Evolutionary conservation across 139 green algal genomes (phyloP).

Genomic region (Gonium pectorale): DNA sequence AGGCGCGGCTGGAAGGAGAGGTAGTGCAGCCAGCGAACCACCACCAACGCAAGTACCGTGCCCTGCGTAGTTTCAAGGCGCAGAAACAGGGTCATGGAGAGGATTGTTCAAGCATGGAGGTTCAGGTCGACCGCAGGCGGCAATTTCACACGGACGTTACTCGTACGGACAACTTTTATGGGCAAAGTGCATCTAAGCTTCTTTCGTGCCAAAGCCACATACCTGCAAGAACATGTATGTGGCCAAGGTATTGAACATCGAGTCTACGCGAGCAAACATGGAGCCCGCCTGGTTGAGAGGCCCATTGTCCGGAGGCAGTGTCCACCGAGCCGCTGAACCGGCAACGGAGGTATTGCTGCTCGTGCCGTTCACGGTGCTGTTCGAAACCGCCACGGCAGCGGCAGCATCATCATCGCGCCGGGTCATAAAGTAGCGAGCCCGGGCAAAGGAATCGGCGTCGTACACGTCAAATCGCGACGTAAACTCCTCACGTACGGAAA

Average conservation of each 20-base stretch:
- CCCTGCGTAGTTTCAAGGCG: too few species aligned
- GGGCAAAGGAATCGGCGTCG: constrained; percentile 16
- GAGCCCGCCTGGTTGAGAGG: constrained; percentile 4
- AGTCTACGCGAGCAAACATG: constrained; percentile 22
- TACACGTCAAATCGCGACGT: constrained; percentile 30
- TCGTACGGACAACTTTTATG: too few species aligned
- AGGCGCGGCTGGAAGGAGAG: constrained; percentile 55
- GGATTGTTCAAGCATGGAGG: too few species aligned
- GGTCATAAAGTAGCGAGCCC: constrained; percentile 28
- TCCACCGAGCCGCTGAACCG: constrained; percentile 37
- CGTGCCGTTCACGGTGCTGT: too few species aligned
- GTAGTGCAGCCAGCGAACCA: constrained; percentile 53
- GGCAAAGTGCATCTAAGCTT: too few species aligned
- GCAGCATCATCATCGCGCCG: not conserved
- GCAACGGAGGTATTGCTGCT: not conserved
- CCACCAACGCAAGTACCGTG: constrained; percentile 47
- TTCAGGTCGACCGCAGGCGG: too few species aligned
- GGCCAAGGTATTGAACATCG: constrained; percentile 33
- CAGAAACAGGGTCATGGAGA: too few species aligned
- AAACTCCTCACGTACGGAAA: constrained; percentile 15
- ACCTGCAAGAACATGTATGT: constrained; percentile 38
- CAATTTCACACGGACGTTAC: too few species aligned
- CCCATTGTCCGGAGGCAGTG: constrained; percentile 4
- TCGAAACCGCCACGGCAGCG: too few species aligned
- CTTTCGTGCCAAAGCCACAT: too few species aligned